Evolutionary conservation across 148 eudicot species (phyloP).

Genomic region (Mesembryanthemum crystallinum): DNA sequence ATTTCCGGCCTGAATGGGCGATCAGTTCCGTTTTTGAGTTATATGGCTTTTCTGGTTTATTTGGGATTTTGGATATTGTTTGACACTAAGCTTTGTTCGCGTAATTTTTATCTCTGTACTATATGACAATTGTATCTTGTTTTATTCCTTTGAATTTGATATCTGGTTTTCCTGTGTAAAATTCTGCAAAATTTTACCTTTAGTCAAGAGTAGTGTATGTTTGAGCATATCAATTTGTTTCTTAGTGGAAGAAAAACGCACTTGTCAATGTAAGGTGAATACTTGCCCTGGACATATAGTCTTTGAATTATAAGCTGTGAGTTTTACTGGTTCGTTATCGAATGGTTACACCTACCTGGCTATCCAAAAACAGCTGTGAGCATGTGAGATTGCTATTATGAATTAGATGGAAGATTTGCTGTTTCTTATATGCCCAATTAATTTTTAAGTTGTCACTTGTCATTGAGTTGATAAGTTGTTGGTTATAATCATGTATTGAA

Average conservation of each 20-base stretch:
- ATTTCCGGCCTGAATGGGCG: not conserved
- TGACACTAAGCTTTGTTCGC: not conserved
- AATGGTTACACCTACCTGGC: not conserved
- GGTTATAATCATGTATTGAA: not conserved
- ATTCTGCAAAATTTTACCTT: not conserved
- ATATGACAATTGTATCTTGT: not conserved
- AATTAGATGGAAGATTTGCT: too few relatives aligned
- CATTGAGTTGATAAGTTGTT: not conserved
- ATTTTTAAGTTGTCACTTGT: not conserved
- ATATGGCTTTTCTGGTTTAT: not conserved
- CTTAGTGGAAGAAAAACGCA: not conserved
- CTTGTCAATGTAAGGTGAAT: too few relatives aligned
- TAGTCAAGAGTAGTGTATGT: not conserved
- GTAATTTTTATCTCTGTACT: not conserved
- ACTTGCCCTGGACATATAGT: not conserved
- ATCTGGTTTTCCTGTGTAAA: not conserved
- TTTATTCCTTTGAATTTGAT: not conserved
- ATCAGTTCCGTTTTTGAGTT: not conserved
- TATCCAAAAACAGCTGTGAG: not conserved
- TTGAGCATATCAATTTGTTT: not conserved
- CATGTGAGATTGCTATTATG: too few relatives aligned
- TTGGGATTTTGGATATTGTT: not conserved
- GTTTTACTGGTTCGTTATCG: not conserved
- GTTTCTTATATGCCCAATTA: too few relatives aligned
- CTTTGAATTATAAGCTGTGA: not conserved